Base-by-base conservation (phyloP, 257 asterid genomes). In the Nemophila menziesii region DNA sequence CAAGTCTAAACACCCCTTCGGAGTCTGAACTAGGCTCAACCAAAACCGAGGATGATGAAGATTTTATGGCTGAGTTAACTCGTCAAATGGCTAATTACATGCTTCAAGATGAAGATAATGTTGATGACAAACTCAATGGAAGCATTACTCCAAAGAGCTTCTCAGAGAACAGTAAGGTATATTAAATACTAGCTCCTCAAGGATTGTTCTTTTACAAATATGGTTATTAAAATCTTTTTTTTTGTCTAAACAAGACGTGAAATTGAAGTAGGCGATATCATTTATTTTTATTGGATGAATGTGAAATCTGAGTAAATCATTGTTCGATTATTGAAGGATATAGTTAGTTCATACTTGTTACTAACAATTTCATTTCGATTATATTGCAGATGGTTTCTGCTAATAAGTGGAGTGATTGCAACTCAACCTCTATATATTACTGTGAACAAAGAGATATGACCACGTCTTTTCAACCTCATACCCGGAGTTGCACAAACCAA, bases 31-130 rank as follows among this genome's bases (percentile, higher is more conserved):
- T 79, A 53, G 80, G 69, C 46, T 80, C 1, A 64, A 71, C 16
- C 65, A 60, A 76, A 20, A 70, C 68, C 36, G 36, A 26, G 39
- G 81, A 73, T 4, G 92, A 85, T 1, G 77, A 59, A 10, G 93
- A 75, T 56, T 78, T 68, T 66, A 58, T 67, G 4, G 67, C 75
- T 4, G 92, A 85, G 62, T 72, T 85, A 71, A 75, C 75, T 62
- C 89, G 93, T 7, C 82, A 70, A 71, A 75, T 85, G 93, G 78
- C 93, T 2, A 87, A 85, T 72, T 68, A 66, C 45, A 81, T 81
- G 92, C 90, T 78, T 5, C 62, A 51, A 26, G 93, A 78, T 11
- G 83, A 80, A 3, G 81, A 82, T 0, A 79, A 74, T 0, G 77
- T 60, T 7, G 36, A 29, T 7, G 36, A 29, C 12, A 13, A 29